phyloP scores from a whole-genome alignment of 805 yeast genomes.

The Sugiyamaella floridensis region DNA sequence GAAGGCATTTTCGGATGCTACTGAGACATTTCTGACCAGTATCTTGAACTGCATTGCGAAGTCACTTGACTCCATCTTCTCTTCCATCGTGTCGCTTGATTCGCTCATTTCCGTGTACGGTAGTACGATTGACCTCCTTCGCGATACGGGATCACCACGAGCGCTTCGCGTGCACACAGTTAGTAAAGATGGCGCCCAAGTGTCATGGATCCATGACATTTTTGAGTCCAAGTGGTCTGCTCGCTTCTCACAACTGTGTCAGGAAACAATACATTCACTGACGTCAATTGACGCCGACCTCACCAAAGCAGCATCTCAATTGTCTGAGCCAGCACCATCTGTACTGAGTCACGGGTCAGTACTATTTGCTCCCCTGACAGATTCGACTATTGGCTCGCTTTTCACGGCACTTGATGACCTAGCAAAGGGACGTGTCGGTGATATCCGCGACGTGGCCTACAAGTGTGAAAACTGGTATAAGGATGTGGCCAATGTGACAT shows the following conservation, averaged over 20 bases:
- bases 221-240: constrained; percentile 4
- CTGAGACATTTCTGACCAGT: neutral
- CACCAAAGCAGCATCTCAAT: neutral
- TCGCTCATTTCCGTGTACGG: neutral
- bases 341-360: neutral
- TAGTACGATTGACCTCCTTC: neutral
- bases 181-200: neutral
- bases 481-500: neutral
- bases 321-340: neutral
- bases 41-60: neutral
- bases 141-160: neutral
- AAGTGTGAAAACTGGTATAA: neutral
- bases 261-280: neutral
- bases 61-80: neutral
- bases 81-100: neutral
- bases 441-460: neutral
- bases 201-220: constrained; percentile 1
- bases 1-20: neutral
- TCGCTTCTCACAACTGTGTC: neutral
- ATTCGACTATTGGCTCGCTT: neutral
- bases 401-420: constrained; percentile 3
- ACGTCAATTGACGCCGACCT: neutral
- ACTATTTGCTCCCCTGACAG: neutral
- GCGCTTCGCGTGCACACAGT: neutral
- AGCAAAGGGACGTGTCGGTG: constrained; percentile 5